phyloP scores from a whole-genome alignment of 225 moss, liverwort and hornwort species.

The Polytrichum commune region DNA sequence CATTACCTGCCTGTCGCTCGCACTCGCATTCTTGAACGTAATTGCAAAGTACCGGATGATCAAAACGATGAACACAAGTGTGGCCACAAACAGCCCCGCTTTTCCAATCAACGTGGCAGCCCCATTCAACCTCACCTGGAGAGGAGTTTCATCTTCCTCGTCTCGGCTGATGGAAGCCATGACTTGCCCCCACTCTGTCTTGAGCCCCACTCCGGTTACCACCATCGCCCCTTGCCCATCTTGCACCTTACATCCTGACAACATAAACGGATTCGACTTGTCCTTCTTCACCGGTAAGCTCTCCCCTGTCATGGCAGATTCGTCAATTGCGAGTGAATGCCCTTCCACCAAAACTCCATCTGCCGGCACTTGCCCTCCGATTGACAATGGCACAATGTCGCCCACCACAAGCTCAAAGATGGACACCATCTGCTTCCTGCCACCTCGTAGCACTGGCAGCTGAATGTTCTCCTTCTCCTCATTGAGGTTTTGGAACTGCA shows the following conservation, averaged over 20 bases:
- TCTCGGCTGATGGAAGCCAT: slow-evolving; percentile 75
- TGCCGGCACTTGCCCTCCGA: slow-evolving; percentile 82
- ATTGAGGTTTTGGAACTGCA: slow-evolving; percentile 70
- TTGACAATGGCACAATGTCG: slow-evolving; percentile 58
- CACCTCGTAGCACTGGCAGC: slow-evolving; percentile 61
- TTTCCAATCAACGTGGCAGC: slow-evolving; percentile 94
- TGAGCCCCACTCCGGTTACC: slow-evolving; percentile 70
- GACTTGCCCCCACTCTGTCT: slow-evolving; percentile 73
- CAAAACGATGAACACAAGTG: slow-evolving; percentile 62
- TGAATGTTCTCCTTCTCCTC: slow-evolving; percentile 73
- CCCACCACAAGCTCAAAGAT: slow-evolving; percentile 76
- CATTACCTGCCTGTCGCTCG: slow-evolving; percentile 32
- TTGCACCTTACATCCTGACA: slow-evolving; percentile 79
- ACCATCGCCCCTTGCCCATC: slow-evolving; percentile 88
- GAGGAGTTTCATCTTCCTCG: slow-evolving; percentile 74
- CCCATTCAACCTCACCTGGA: slow-evolving; percentile 92
- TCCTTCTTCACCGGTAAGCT: slow-evolving; percentile 76
- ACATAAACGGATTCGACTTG: slow-evolving; percentile 52
- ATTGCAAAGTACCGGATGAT: slow-evolving; percentile 55
- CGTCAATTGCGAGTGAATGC: slow-evolving; percentile 77
- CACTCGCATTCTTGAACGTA: background rate
- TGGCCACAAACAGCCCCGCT: slow-evolving; percentile 74
- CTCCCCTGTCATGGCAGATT: slow-evolving; percentile 89
- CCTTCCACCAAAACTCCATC: slow-evolving; percentile 75
- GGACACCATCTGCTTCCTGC: slow-evolving; percentile 52